Evolutionary conservation across 2,329 filamentous ascomycete genomes (phyloP), one percentile per base, ranked within the genome.

Genomic region (Coleophoma eucalyptorum): DNA sequence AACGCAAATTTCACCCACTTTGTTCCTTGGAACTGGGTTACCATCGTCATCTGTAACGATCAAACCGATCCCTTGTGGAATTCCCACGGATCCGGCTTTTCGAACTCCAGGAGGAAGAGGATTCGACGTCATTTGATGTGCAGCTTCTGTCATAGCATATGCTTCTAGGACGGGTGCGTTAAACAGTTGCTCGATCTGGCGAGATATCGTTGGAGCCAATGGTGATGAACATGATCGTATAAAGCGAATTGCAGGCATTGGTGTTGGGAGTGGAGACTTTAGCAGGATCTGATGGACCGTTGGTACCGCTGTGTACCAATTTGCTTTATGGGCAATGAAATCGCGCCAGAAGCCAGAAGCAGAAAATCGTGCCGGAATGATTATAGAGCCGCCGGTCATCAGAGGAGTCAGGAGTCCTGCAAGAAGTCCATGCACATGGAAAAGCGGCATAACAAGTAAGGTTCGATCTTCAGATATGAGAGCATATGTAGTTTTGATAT

Each of bases 251-350:
- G 76, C 67, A 2, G 89, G 89, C 50, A 84, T 75, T 1, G 86
- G 85, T 50, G 66, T 79, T 5, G 89, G 90, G 3, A 80, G 67
- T 6, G 87, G 83, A 58, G 80, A 84, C 71, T 87, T 89, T 52
- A 96, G 81, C 4, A 96, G 77, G 62, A 96, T 93, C 65, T 94
- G 90, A 69, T 95, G 90, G 65, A 96, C 94, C 0, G 90, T 95
- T 1, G 90, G 90, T n/a, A 94, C 90, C 1, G 90, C 90, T 0
- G 90, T 94, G 71, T 94, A 96, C 90, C 90, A 96, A 67, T 90
- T 96, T 21, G 90, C 90, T 57, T 83, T 77, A 72, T 91, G 77
- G 5, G 78, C 74, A 58, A 77, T 77, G 62, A 94, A 94, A 67
- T 94, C 86, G 20, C 70, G 68, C 90, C 90, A 96, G 71, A 96